phyloP scores from a whole-genome alignment of 257 asterid species.

The Penstemon eatonii region DNA sequence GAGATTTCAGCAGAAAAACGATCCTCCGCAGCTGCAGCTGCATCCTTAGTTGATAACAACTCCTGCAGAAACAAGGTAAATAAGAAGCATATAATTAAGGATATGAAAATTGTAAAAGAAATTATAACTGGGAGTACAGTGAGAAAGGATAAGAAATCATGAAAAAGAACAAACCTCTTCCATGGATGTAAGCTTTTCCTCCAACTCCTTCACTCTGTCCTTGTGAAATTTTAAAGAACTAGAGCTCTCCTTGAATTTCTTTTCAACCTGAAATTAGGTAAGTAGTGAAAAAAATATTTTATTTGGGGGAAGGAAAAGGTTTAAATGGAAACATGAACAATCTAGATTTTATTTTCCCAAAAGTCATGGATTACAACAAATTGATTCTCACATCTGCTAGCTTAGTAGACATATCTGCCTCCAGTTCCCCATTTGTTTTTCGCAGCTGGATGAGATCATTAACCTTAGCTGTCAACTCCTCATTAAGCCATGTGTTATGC shows the following conservation, averaged over 20 bases:
- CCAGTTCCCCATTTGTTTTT: conserved; percentile 62
- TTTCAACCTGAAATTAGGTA: conserved; percentile 55
- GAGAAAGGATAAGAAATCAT: neutral
- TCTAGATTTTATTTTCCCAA: conserved; percentile 1
- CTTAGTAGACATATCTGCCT: conserved; percentile 76
- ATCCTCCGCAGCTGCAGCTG: conserved; percentile 65
- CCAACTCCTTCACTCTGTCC: conserved; percentile 75
- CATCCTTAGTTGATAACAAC: conserved; percentile 65
- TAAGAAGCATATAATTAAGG: neutral
- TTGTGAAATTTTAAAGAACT: conserved; percentile 57
- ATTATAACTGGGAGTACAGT: too few species aligned
- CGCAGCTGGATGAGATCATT: conserved; percentile 65
- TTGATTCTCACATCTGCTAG: conserved; percentile 60
- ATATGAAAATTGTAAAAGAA: neutral
- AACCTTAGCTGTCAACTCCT: conserved; percentile 69
- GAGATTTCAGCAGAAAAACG: conserved; percentile 74
- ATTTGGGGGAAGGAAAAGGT: neutral
- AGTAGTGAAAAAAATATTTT: neutral
- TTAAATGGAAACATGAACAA: neutral
- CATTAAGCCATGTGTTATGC: conserved; percentile 92
- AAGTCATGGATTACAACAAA: conserved; percentile 9
- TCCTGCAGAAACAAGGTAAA: conserved; percentile 47
- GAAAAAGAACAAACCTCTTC: conserved; percentile 55
- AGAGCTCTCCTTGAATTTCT: conserved; percentile 53
- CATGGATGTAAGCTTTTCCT: conserved; percentile 63